Base-by-base conservation (phyloP, 495 filamentous ascomycete species). In the Trichoderma virens region DNA sequence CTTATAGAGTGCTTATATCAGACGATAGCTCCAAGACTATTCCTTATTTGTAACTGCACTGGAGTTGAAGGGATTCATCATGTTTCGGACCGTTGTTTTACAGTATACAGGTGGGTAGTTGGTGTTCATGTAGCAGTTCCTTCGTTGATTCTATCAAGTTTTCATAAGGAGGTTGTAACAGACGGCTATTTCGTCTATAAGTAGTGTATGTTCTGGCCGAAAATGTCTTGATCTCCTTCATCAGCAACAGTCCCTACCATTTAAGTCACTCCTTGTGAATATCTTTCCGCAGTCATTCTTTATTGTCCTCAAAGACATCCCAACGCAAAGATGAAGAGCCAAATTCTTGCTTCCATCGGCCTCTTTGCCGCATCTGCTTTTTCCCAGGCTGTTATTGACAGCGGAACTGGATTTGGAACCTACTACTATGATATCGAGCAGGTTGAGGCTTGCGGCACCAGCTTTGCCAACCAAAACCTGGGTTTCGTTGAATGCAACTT, bases 1-100 rank as follows among this genome's bases (percentile, higher is more conserved):
- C 30, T 9, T 56, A 56, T 56, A 56, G 16, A 56, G 51, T 56
- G 51, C 51, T 56, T 56, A 56, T 56, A 56, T 56, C 51, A 56
- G 51, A 27, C 51, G 3, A 16, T 16, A 28, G 41, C 41, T 45
- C 18, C n/a, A 45, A 45, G 16, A 5, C 25, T 28, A 30, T 7
- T 30, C 51, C 23, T 16, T 6, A 8, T 30, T 25, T 27, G 51
- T 30, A n/a, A n/a, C 9, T 3, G 9, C 2, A 28, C 8, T 28
- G 25, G 23, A 28, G 11, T 56, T 11, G 6, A 56, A 56, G 16
- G 25, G 23, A 56, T n/a, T 56, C 11, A 13, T n/a, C 18, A 30
- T 56, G 51, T 56, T 56, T 56, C 51, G 51, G 51, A 25, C 51
- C 51, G 51, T 28, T 56, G 2, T 0, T 56, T 14, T 56, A 56